Percentiles rank a stretch among this genome's conserved stretches.
phyloP scores from a whole-genome alignment of 805 yeast genomes.

The Diddensiella caesifluorescens region DNA sequence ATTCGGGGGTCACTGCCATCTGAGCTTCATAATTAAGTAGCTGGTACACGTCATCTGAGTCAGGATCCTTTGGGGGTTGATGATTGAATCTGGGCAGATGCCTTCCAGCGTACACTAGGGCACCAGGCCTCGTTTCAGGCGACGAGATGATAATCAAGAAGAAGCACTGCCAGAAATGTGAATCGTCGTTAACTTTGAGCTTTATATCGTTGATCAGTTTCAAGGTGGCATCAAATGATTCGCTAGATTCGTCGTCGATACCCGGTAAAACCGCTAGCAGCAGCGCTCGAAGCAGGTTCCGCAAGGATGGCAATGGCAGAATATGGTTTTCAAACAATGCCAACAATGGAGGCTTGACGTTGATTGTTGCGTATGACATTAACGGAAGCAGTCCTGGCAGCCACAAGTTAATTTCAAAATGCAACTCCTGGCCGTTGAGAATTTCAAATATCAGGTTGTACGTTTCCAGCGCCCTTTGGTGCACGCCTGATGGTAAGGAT shows the following conservation, averaged over 20 bases:
- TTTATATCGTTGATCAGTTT: constrained; percentile 57
- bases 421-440: constrained; percentile 51
- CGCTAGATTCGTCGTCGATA: constrained; percentile 87
- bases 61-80: constrained; percentile 3
- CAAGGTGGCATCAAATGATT: constrained; percentile 60
- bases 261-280: constrained; percentile 77
- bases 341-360: constrained; percentile 74
- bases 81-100: constrained; percentile 53
- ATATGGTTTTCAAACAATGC: constrained; percentile 54
- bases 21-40: constrained; percentile 47
- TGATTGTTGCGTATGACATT: constrained; percentile 81
- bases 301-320: constrained; percentile 48
- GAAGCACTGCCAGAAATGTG: constrained; percentile 81
- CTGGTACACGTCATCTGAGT: constrained; percentile 31
- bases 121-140: constrained; percentile 78
- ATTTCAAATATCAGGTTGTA: constrained; percentile 65
- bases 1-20: constrained; percentile 65
- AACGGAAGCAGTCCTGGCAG: constrained; percentile 88
- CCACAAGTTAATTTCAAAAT: constrained; percentile 66
- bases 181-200: constrained; percentile 52
- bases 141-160: constrained; percentile 71
- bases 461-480: constrained; percentile 76
- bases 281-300: constrained; percentile 60
- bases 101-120: constrained; percentile 65
- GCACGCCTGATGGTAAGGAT: constrained; percentile 90